A percentile compares a stretch with the other conserved stretches of the same genome.
Conservation (phyloP, 2,329 filamentous ascomycete genomes). For the Monilinia polystroma region DNA sequence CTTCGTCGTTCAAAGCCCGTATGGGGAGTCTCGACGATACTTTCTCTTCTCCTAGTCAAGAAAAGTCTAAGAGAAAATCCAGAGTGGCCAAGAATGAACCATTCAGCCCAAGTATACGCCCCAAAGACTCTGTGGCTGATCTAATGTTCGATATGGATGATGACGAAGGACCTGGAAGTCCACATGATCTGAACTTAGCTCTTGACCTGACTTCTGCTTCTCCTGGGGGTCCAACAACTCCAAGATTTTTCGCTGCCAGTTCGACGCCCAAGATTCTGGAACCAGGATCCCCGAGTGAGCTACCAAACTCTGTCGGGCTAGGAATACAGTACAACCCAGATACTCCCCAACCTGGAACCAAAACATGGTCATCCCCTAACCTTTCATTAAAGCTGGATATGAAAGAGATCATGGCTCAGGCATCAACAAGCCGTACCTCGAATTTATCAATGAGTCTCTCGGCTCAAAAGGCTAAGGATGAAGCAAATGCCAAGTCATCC, state of each 20-base stretch:
- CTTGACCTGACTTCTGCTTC: constrained; percentile 18
- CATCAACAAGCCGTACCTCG: constrained; percentile 50
- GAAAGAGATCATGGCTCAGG: constrained; percentile 80
- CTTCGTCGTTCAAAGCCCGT: constrained; percentile 59
- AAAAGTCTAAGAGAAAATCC: constrained; percentile 49
- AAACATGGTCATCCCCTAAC: constrained; percentile 39
- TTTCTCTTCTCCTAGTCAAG: constrained; percentile 40
- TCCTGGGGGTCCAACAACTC: background rate
- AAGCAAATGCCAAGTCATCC: constrained; percentile 41
- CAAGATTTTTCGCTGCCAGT: constrained; percentile 12
- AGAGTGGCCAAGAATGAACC: constrained; percentile 53
- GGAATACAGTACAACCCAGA: constrained; percentile 13
- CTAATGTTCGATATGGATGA: constrained; percentile 96
- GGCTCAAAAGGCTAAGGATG: constrained; percentile 46
- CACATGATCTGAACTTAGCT: constrained; percentile 2
- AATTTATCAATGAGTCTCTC: constrained; percentile 54
- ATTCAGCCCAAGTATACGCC: constrained; percentile 64
- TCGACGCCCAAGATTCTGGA: constrained; percentile 22
- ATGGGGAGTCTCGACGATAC: constrained; percentile 66
- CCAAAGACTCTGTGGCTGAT: constrained; percentile 68
- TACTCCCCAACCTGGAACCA: constrained; percentile 25
- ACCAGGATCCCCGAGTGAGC: constrained; percentile 12
- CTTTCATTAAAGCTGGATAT: constrained; percentile 49
- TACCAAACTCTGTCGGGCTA: constrained; percentile 10
- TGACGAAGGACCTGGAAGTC: constrained; percentile 31